Evolutionary conservation across 2,329 filamentous ascomycete genomes (phyloP).

Genomic region (Chaetomium olivaceum): DNA sequence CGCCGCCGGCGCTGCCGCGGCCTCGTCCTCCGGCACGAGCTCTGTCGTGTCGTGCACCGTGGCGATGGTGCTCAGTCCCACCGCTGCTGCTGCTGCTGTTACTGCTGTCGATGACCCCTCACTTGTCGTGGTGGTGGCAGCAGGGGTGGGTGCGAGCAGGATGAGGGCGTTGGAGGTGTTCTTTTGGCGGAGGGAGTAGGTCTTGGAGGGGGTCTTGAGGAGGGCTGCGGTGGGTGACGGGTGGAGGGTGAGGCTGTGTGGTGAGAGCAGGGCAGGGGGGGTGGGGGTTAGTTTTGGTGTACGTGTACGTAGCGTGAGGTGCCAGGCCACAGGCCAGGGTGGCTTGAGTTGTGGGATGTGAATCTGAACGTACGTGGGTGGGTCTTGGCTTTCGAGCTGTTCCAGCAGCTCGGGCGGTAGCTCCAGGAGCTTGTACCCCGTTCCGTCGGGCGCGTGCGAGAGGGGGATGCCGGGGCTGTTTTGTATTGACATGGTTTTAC

Average conservation of each 20-base stretch:
- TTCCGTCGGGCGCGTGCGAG: constrained; percentile 49
- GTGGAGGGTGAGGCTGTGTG: constrained; percentile 49
- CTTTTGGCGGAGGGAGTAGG: constrained; percentile 63
- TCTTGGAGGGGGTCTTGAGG: constrained; percentile 51
- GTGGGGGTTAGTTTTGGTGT: not conserved
- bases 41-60: constrained; percentile 65
- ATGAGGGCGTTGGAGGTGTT: constrained; percentile 69
- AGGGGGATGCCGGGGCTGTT: constrained; percentile 50
- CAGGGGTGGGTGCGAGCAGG: constrained; percentile 43
- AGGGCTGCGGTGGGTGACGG: constrained; percentile 55
- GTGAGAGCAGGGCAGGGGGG: constrained; percentile 13
- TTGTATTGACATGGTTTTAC: constrained; percentile 47
- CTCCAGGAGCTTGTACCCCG: constrained; percentile 62
- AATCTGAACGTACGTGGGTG: constrained; percentile 50
- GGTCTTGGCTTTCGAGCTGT: constrained; percentile 54
- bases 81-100: constrained; percentile 34
- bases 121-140: not conserved
- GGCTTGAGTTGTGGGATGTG: not conserved
- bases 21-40: constrained; percentile 48
- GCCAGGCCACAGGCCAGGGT: too few relatives aligned
- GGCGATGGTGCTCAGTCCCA: constrained; percentile 51
- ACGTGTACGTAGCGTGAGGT: not conserved
- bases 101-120: constrained; percentile 12
- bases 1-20: constrained; percentile 34
- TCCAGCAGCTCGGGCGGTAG: constrained; percentile 59